phyloP scores from a whole-genome alignment of 2,329 filamentous ascomycete species.

The Aspergillus pseudoviridinutans region DNA sequence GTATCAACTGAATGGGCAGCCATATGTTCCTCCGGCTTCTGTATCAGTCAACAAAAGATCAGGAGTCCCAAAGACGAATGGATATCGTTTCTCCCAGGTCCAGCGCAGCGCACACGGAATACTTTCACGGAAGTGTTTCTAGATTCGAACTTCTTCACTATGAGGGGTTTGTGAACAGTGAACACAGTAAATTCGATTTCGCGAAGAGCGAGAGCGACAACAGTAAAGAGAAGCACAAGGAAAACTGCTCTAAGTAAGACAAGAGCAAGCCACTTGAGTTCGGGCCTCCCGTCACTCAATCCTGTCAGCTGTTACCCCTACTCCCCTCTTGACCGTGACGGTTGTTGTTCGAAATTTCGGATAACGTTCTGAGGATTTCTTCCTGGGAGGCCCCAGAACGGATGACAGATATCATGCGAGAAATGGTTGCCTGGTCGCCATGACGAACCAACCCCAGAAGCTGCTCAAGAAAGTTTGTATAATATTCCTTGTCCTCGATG shows the following conservation, averaged over 20 bases:
- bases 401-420: constrained; percentile 22
- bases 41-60: not conserved
- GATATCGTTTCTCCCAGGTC: not conserved
- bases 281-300: not conserved
- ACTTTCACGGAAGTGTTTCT: not conserved
- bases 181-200: not conserved
- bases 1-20: not conserved
- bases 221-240: not conserved
- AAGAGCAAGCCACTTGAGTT: not conserved
- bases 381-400: constrained; percentile 27
- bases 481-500: constrained; percentile 17
- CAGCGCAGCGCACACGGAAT: not conserved
- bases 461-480: constrained; percentile 22
- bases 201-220: not conserved
- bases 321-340: not conserved
- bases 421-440: constrained; percentile 19
- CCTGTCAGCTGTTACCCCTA: not conserved
- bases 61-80: not conserved
- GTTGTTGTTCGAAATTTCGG: constrained; percentile 5
- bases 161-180: not conserved
- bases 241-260: not conserved
- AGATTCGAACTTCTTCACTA: not conserved
- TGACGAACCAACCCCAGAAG: constrained; percentile 22
- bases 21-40: not conserved
- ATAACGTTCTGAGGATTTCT: constrained; percentile 21